These are phyloP conservation scores for Russula sp. DNA, from an alignment of 768 basidiomycete genomes.

Conservation along the genomic window DNA sequence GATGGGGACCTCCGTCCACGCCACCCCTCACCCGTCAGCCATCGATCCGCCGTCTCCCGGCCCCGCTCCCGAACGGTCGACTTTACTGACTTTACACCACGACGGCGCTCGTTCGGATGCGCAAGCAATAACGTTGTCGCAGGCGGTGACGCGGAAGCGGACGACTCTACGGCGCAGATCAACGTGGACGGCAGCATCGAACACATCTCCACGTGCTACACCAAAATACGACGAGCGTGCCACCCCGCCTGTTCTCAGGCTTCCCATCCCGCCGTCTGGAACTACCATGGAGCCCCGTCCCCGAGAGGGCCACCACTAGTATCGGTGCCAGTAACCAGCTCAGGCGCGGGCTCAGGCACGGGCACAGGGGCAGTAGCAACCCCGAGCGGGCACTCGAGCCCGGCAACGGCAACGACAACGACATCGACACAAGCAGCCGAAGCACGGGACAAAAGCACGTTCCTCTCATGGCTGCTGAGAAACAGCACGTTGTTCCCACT, in stretches of 20 bases:
- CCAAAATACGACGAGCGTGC: constrained; percentile 16
- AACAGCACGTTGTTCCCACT: constrained; percentile 5
- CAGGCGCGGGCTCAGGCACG: neutral
- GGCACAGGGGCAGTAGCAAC: neutral
- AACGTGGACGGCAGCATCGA: neutral
- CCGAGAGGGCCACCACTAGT: neutral
- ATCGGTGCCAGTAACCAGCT: neutral
- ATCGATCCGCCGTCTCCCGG: constrained; percentile 34
- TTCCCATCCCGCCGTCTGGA: constrained; percentile 21
- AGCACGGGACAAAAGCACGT: constrained; percentile 6
- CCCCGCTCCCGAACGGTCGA: constrained; percentile 51
- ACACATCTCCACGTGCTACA: neutral
- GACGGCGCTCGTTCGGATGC: constrained; percentile 49
- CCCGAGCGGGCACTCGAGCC: constrained; percentile 3
- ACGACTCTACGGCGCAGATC: constrained; percentile 5
- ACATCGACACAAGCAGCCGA: neutral
- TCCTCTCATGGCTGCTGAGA: constrained; percentile 18
- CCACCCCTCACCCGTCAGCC: constrained; percentile 37
- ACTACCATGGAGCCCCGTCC: constrained; percentile 14
- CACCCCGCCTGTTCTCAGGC: constrained; percentile 17
- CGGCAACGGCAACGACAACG: neutral
- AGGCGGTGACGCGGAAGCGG: constrained; percentile 16
- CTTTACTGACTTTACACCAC: constrained; percentile 66
- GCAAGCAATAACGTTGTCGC: constrained; percentile 25
- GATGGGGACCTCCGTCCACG: too few species aligned